Conservation (phyloP, 2,329 filamentous ascomycete species). For the Pseudogymnoascus sp. region DNA sequence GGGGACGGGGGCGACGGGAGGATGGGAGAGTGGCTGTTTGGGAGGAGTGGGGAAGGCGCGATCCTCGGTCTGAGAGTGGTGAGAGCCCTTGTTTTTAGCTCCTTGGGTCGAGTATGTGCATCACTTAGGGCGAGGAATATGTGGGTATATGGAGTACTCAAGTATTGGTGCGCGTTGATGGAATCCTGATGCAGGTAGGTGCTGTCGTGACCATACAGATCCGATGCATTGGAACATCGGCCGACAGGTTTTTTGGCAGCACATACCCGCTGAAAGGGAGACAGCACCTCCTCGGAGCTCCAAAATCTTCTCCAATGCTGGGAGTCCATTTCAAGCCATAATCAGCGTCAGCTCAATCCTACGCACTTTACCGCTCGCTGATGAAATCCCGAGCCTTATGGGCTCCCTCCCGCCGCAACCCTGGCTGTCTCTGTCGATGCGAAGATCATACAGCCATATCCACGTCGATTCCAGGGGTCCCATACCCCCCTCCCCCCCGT, state of each 20-base stretch:
- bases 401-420: not conserved
- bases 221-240: not conserved
- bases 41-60: not conserved
- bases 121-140: not conserved
- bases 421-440: not conserved
- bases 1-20: too few species aligned
- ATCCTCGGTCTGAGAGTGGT: not conserved
- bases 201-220: conserved; percentile 1
- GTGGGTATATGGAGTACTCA: not conserved
- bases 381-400: not conserved
- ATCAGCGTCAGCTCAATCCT: not conserved
- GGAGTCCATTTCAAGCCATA: not conserved
- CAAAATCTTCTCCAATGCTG: not conserved
- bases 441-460: not conserved
- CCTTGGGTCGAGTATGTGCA: not conserved
- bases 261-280: not conserved
- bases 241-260: not conserved
- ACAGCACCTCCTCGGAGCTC: not conserved
- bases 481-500: not conserved
- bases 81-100: not conserved
- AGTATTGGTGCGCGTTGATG: not conserved
- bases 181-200: not conserved
- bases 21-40: not conserved
- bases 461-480: not conserved
- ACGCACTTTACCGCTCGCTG: not conserved